Evolutionary conservation across 2,329 filamentous ascomycete species (phyloP).

Genomic region (Mycocentrospora acerina): DNA sequence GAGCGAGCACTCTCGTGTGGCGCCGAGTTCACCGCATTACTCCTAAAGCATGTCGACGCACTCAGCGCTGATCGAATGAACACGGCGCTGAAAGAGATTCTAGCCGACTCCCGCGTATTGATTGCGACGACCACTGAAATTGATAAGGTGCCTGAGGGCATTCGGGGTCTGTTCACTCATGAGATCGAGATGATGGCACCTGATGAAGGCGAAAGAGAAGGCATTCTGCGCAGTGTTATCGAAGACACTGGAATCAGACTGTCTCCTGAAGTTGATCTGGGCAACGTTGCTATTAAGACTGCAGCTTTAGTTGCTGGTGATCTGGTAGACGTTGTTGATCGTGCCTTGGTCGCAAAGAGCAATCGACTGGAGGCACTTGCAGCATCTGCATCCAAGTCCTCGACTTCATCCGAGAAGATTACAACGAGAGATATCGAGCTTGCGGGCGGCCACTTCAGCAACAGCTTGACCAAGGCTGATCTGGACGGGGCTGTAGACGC

Average conservation of each 20-base stretch:
- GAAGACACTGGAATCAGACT: constrained; percentile 74
- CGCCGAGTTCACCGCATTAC: constrained; percentile 74
- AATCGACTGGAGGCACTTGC: constrained; percentile 76
- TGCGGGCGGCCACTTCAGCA: constrained; percentile 77
- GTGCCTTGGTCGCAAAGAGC: constrained; percentile 76
- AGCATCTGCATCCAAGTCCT: constrained; percentile 43
- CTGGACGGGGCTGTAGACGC: constrained; percentile 93
- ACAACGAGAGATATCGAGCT: constrained; percentile 83
- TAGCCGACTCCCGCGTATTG: constrained; percentile 77
- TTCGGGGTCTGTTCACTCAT: constrained; percentile 90
- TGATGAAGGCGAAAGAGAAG: constrained; percentile 88
- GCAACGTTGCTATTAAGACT: constrained; percentile 87
- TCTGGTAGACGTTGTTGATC: constrained; percentile 88
- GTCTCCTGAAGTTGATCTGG: constrained; percentile 79
- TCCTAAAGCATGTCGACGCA: constrained; percentile 89
- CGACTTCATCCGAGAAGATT: constrained; percentile 44
- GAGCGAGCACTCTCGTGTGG: constrained; percentile 90
- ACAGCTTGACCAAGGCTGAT: constrained; percentile 77
- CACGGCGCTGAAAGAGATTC: constrained; percentile 77
- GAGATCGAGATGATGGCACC: constrained; percentile 92
- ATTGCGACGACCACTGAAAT: constrained; percentile 94
- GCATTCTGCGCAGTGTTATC: constrained; percentile 77
- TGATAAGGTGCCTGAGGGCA: constrained; percentile 87
- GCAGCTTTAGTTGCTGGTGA: constrained; percentile 94
- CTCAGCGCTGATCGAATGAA: constrained; percentile 90